These are phyloP conservation scores for Hypoxylon intermedium DNA, from an alignment of 495 filamentous ascomycete genomes.

Conservation along the genomic window DNA sequence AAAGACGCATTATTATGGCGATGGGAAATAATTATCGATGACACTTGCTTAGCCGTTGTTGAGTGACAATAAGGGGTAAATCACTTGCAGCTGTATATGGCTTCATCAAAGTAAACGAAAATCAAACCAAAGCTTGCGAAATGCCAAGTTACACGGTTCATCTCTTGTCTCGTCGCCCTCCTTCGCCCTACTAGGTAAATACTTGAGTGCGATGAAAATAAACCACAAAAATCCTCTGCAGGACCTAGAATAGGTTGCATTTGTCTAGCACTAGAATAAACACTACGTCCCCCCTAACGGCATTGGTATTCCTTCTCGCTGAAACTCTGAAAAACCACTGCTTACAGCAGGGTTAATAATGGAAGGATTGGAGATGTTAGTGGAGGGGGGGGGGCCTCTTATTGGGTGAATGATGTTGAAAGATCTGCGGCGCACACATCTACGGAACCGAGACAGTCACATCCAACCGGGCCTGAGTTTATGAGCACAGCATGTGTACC, in stretches of 20 bases:
- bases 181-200: constrained; percentile 6
- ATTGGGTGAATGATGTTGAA: constrained; percentile 15
- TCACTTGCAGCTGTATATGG: neutral
- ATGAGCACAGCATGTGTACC: too few species aligned
- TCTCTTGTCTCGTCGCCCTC: constrained; percentile 14
- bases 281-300: constrained; percentile 15
- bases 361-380: constrained; percentile 16
- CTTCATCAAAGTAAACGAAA: constrained; percentile 7
- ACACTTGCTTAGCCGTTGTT: too few species aligned
- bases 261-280: constrained; percentile 14
- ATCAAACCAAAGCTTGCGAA: constrained; percentile 3
- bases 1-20: too few species aligned
- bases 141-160: constrained; percentile 3
- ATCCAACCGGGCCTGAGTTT: constrained; percentile 4
- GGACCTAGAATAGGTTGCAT: constrained; percentile 18
- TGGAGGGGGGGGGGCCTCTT: constrained; percentile 3
- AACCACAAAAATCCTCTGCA: constrained; percentile 16
- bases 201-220: constrained; percentile 15
- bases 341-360: constrained; percentile 19
- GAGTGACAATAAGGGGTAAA: too few species aligned
- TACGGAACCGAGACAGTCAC: constrained; percentile 22
- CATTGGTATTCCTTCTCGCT: constrained; percentile 23
- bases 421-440: constrained; percentile 21
- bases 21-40: too few species aligned
- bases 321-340: constrained; percentile 18